phyloP scores from a whole-genome alignment of 208 protist species.

The Leishmania mexicana region DNA sequence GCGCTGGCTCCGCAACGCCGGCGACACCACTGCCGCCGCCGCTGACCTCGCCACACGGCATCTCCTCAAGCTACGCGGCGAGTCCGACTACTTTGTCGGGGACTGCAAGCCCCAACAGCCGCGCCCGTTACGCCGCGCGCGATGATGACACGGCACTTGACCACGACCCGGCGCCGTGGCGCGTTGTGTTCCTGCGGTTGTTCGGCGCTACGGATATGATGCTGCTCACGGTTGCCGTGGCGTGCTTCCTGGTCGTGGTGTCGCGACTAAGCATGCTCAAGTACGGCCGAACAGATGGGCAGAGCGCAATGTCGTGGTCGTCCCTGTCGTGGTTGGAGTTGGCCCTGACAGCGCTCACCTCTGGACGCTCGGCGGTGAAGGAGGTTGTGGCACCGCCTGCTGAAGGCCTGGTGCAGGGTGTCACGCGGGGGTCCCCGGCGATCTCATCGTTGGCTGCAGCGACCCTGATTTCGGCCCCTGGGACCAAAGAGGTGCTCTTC shows the following conservation, averaged over 20 bases:
- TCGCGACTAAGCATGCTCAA: slow-evolving; percentile 9
- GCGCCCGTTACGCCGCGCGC: not conserved
- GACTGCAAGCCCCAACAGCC: not conserved
- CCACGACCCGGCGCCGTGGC: slow-evolving; percentile 12
- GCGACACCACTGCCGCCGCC: not conserved
- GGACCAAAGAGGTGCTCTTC: not conserved
- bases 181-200: slow-evolving; percentile 39
- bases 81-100: not conserved
- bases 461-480: not conserved
- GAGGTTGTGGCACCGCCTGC: not conserved
- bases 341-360: slow-evolving; percentile 9
- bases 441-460: not conserved
- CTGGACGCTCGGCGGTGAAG: not conserved
- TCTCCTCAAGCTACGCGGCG: not conserved
- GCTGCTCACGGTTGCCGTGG: slow-evolving; percentile 33
- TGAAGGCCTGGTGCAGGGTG: not conserved
- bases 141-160: not conserved
- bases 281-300: not conserved
- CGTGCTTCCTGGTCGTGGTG: slow-evolving; percentile 29
- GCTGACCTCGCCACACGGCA: not conserved
- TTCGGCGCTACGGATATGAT: slow-evolving; percentile 57
- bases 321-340: slow-evolving; percentile 12
- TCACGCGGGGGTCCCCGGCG: not conserved
- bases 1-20: not conserved
- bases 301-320: not conserved